These are phyloP conservation scores for Corchorus olitorius DNA, from an alignment of 345 rosid genomes.

Conservation along the genomic window DNA sequence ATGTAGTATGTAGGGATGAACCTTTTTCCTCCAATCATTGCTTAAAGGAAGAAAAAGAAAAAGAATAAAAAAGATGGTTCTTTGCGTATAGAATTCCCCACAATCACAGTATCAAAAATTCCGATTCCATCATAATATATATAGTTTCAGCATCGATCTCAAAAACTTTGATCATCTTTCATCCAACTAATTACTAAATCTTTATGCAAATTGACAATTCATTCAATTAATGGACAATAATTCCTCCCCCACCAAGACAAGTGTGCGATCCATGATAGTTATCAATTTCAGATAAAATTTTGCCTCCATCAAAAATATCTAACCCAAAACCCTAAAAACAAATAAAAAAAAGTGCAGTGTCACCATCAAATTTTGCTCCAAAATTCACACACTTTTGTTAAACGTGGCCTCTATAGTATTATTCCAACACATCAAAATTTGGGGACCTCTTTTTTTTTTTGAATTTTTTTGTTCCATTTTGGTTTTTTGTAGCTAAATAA, in stretches of 20 bases:
- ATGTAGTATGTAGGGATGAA: background rate
- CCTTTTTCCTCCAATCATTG: background rate
- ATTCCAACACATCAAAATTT: background rate
- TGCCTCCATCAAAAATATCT: background rate
- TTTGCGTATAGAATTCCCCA: slow-evolving; percentile 9
- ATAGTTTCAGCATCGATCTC: background rate
- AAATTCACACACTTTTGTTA: background rate
- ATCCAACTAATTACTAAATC: too few relatives aligned
- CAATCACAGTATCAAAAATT: background rate
- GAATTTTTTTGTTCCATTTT: background rate
- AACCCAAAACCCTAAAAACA: background rate
- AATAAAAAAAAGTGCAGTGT: background rate
- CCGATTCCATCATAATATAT: background rate
- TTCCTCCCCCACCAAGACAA: slow-evolving; percentile 13
- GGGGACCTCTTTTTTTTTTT: slow-evolving; percentile 10
- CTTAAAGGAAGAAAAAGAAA: background rate
- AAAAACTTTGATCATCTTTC: too few relatives aligned
- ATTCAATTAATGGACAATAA: background rate
- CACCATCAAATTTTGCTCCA: background rate
- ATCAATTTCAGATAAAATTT: background rate
- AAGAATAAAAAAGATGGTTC: background rate
- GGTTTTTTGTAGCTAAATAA: background rate
- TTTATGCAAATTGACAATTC: background rate
- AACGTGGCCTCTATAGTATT: background rate
- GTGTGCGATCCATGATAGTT: slow-evolving; percentile 13